Evolutionary conservation across 306 rosid species (phyloP).

Genomic region (Neltuma alba): DNA sequence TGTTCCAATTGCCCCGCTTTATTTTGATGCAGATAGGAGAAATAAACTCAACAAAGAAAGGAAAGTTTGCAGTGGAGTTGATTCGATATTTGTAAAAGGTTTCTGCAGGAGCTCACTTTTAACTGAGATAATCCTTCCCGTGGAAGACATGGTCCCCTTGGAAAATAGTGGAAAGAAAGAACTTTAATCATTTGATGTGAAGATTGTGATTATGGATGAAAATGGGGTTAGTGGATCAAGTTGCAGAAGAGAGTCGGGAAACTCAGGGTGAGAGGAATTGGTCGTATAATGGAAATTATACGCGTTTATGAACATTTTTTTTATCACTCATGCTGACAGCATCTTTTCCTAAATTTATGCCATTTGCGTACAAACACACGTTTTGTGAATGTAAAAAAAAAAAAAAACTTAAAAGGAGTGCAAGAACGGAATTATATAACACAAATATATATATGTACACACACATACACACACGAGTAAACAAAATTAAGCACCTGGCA

Average conservation of each 20-base stretch:
- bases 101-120: neutral
- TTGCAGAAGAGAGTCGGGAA: neutral
- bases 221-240: neutral
- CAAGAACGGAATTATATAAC: neutral
- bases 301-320: too few relatives aligned
- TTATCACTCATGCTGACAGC: too few relatives aligned
- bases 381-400: neutral
- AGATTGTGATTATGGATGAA: neutral
- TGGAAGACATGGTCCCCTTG: neutral
- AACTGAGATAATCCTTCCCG: neutral
- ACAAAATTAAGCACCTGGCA: neutral
- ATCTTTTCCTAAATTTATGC: too few relatives aligned
- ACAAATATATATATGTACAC: too few relatives aligned
- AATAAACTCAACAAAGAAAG: conserved; percentile 80
- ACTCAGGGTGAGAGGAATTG: neutral
- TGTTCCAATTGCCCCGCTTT: neutral
- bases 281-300: too few relatives aligned
- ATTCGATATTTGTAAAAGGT: conserved; percentile 62
- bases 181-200: neutral
- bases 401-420: neutral
- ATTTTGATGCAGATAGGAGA: conserved; percentile 72
- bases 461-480: neutral
- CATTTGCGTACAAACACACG: too few relatives aligned
- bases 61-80: conserved; percentile 83
- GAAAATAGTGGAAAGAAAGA: neutral